Evolutionary conservation across 2,329 filamentous ascomycete genomes (phyloP).

Genomic region (Phyllosticta citrichinensis): DNA sequence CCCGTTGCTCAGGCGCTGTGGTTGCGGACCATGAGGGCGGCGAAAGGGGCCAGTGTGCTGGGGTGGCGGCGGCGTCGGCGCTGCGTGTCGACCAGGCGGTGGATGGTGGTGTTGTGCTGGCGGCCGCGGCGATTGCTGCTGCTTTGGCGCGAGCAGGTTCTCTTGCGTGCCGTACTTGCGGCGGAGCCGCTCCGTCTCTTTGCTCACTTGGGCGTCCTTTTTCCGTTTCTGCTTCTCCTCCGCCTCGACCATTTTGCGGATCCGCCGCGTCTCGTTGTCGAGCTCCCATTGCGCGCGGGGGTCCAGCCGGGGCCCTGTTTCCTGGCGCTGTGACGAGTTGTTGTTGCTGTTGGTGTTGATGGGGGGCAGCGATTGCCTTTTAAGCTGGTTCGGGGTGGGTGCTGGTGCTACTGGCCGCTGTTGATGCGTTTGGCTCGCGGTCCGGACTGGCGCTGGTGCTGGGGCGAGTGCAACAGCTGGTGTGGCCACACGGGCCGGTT

Average conservation of each 20-base stretch:
- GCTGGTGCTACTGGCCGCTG: background rate
- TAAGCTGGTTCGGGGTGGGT: constrained; percentile 12
- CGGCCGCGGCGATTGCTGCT: background rate
- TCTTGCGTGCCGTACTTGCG: constrained; percentile 49
- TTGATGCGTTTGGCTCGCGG: background rate
- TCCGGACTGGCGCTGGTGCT: background rate
- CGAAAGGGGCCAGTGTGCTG: constrained; percentile 12
- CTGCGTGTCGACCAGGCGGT: background rate
- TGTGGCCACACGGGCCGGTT: background rate
- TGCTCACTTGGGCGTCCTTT: constrained; percentile 47
- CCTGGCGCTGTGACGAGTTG: constrained; percentile 9
- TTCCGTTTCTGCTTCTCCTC: constrained; percentile 48
- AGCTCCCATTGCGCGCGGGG: constrained; percentile 44
- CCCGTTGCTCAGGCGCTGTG: constrained; percentile 1
- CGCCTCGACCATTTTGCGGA: constrained; percentile 55
- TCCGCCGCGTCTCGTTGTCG: constrained; percentile 45
- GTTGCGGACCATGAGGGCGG: background rate
- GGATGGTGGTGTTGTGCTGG: background rate
- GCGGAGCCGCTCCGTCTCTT: constrained; percentile 66
- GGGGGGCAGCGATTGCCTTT: constrained; percentile 22
- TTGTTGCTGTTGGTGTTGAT: constrained; percentile 19
- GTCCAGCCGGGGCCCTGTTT: constrained; percentile 34
- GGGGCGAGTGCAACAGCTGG: background rate
- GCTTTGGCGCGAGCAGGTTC: background rate
- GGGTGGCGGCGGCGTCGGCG: constrained; percentile 14